phyloP scores from a whole-genome alignment of 352 stramenopile genomes.

The Globisporangium camurandrum region DNA sequence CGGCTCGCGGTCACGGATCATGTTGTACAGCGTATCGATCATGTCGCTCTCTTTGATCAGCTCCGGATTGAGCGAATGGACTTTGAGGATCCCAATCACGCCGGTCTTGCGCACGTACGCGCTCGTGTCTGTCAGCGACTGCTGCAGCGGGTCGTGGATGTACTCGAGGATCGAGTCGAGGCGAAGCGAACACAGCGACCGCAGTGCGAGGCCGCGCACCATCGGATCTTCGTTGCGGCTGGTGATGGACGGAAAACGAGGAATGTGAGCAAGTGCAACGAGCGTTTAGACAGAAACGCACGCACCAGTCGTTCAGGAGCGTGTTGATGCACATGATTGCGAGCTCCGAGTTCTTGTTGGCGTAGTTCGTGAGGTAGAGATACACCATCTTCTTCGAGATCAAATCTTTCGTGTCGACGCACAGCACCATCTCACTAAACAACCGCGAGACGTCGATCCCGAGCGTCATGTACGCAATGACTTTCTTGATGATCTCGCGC shows the following conservation, averaged over 20 bases:
- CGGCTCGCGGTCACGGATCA: conserved; percentile 96
- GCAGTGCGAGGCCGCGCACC: conserved; percentile 95
- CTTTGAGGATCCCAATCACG: conserved; percentile 98
- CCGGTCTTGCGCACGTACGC: conserved; percentile 98
- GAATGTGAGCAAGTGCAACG: conserved; percentile 1
- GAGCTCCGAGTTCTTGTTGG: conserved; percentile 96
- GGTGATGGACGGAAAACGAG: not conserved
- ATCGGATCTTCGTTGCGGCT: conserved; percentile 97
- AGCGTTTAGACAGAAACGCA: not conserved
- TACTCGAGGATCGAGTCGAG: conserved; percentile 98
- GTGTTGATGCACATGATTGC: conserved; percentile 99
- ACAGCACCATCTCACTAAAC: conserved; percentile 99
- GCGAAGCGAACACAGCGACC: conserved; percentile 94
- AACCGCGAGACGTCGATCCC: conserved; percentile 98
- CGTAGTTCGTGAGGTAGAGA: conserved; percentile 99
- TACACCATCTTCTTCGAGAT: conserved; percentile 99
- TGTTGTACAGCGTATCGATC: conserved; percentile 98
- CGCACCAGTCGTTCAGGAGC: conserved; percentile 96
- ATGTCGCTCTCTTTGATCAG: conserved; percentile 92
- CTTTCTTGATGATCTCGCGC: conserved; percentile 99
- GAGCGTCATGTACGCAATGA: conserved; percentile 99
- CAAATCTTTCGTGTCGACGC: conserved; percentile 95
- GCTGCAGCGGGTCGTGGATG: conserved; percentile 89
- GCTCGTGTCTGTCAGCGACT: conserved; percentile 92
- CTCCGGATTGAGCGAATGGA: conserved; percentile 89